These are phyloP conservation scores for Suhomyces atakaporum DNA, from an alignment of 1,139 yeast species.

Conservation along the genomic window DNA sequence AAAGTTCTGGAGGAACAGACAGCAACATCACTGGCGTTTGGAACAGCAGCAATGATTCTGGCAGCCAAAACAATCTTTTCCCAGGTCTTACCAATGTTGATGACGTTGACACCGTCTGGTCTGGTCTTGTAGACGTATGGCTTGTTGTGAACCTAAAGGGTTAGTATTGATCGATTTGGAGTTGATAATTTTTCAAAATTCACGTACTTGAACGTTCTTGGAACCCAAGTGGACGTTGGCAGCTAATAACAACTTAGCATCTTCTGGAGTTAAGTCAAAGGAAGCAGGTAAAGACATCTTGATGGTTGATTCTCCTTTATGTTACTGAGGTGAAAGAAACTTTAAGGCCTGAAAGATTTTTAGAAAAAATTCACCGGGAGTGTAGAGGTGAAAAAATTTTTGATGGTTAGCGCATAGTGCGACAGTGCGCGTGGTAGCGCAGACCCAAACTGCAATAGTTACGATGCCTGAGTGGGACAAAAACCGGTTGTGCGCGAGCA, in stretches of 20 bases:
- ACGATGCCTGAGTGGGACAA: background rate
- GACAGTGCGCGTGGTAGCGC: slow-evolving; percentile 7
- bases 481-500: slow-evolving; percentile 2
- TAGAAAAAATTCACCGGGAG: slow-evolving; percentile 13
- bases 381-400: slow-evolving; percentile 15
- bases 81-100: slow-evolving; percentile 99
- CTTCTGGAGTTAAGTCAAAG: slow-evolving; percentile 94
- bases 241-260: slow-evolving; percentile 99
- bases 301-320: slow-evolving; percentile 17
- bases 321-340: slow-evolving; percentile 13
- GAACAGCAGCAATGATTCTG: slow-evolving; percentile 98
- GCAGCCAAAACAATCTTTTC: slow-evolving; percentile 99
- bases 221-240: slow-evolving; percentile 99
- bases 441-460: slow-evolving; percentile 11
- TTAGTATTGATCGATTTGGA: slow-evolving; percentile 32
- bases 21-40: slow-evolving; percentile 97
- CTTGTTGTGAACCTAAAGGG: slow-evolving; percentile 89
- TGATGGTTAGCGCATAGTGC: slow-evolving; percentile 4
- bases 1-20: slow-evolving; percentile 99
- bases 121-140: slow-evolving; percentile 99
- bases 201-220: slow-evolving; percentile 97
- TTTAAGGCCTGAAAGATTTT: slow-evolving; percentile 14
- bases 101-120: slow-evolving; percentile 99
- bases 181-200: background rate
- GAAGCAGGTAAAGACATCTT: slow-evolving; percentile 86